phyloP scores from a whole-genome alignment of 2,329 filamentous ascomycete species.

The Pezicula carpinea region DNA sequence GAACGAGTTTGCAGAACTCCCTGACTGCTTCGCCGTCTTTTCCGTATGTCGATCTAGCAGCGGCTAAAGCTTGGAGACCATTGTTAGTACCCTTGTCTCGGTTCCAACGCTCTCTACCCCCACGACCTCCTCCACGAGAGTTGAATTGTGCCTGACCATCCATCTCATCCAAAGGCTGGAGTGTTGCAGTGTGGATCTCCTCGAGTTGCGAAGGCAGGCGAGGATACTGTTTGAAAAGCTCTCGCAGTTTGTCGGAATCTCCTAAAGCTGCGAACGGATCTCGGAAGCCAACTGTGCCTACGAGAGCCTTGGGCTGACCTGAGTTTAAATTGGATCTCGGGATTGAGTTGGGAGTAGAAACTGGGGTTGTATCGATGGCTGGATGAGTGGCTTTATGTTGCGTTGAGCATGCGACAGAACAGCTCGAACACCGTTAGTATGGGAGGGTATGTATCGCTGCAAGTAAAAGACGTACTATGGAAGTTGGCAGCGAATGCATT shows the following conservation, averaged over 20 bases:
- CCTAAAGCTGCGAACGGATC: constrained; percentile 50
- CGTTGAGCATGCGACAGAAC: constrained; percentile 54
- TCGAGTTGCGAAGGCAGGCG: constrained; percentile 41
- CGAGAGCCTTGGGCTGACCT: constrained; percentile 13
- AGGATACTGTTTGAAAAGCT: constrained; percentile 50
- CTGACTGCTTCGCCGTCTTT: constrained; percentile 54
- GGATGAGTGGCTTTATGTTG: constrained; percentile 37
- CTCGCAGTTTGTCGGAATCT: constrained; percentile 42
- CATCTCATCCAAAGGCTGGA: constrained; percentile 33
- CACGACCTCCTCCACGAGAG: constrained; percentile 2
- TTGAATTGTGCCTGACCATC: constrained; percentile 7
- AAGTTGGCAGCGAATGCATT: constrained; percentile 53
- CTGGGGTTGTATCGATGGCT: constrained; percentile 10
- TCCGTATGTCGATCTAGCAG: constrained; percentile 43
- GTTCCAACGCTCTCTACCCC: constrained; percentile 40
- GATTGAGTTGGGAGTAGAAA: constrained; percentile 8
- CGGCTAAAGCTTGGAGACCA: constrained; percentile 49
- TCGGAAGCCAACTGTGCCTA: constrained; percentile 14
- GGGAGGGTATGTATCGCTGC: neutral
- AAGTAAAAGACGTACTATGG: constrained; percentile 46
- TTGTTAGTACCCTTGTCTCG: constrained; percentile 52
- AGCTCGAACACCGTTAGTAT: constrained; percentile 34
- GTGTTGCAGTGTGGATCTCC: constrained; percentile 45
- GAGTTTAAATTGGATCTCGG: constrained; percentile 2
- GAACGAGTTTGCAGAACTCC: constrained; percentile 55